Evolutionary conservation across 306 rosid genomes (phyloP).

Genomic region (Cajanus cajan): DNA sequence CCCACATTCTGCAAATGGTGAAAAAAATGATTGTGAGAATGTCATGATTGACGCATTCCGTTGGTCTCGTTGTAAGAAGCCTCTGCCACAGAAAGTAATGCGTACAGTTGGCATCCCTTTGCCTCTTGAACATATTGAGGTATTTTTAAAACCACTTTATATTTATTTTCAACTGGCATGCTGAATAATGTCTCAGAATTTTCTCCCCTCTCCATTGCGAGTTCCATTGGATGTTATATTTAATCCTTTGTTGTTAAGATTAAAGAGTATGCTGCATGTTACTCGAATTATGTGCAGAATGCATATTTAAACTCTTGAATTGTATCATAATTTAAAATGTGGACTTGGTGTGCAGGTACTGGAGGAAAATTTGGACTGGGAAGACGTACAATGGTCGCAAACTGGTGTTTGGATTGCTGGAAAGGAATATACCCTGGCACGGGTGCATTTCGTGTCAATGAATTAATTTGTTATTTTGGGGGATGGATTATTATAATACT

Average conservation of each 20-base stretch:
- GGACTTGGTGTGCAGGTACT: slow-evolving; percentile 50
- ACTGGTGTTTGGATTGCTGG: slow-evolving; percentile 97
- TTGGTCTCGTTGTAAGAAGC: slow-evolving; percentile 91
- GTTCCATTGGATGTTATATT: not conserved
- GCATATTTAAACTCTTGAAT: not conserved
- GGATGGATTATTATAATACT: not conserved
- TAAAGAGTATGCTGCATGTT: not conserved
- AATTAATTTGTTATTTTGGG: slow-evolving; percentile 36
- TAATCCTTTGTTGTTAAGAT: not conserved
- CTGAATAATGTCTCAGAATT: not conserved
- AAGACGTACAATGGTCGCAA: slow-evolving; percentile 96
- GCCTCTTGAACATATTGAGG: slow-evolving; percentile 87
- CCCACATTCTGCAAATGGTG: slow-evolving; percentile 63
- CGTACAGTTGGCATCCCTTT: slow-evolving; percentile 81
- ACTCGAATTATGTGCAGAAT: not conserved
- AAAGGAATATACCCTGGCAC: slow-evolving; percentile 79
- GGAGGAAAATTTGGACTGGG: slow-evolving; percentile 94
- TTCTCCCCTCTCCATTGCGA: not conserved
- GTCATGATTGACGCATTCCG: slow-evolving; percentile 65
- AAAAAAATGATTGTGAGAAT: slow-evolving; percentile 57
- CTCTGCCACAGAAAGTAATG: slow-evolving; percentile 88
- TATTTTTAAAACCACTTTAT: slow-evolving; percentile 25
- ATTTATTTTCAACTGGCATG: not conserved
- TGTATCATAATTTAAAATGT: not conserved
- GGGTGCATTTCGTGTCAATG: slow-evolving; percentile 85